Percentiles rank a stretch among this genome's conserved stretches.
Evolutionary conservation across 2,329 filamentous ascomycete genomes (phyloP).

Genomic region (Epichloe bromicola): DNA sequence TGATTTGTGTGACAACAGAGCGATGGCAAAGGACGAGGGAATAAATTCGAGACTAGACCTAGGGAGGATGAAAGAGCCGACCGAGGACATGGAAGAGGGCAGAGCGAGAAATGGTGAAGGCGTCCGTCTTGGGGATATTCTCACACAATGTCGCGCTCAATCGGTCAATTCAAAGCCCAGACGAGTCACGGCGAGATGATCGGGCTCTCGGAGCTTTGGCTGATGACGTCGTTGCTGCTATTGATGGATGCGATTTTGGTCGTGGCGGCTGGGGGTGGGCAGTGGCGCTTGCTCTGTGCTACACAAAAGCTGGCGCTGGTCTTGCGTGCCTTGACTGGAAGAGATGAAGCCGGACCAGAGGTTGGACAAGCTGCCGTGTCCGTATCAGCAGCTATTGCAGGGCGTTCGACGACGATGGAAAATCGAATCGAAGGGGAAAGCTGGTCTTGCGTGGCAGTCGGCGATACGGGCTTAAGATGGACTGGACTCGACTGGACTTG

Average conservation of each 20-base stretch:
- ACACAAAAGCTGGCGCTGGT: background rate
- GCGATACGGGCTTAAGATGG: slow-evolving; percentile 8
- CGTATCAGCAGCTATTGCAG: slow-evolving; percentile 3
- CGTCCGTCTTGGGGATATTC: slow-evolving; percentile 35
- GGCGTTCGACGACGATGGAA: background rate
- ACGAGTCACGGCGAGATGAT: background rate
- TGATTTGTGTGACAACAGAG: background rate
- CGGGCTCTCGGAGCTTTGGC: background rate
- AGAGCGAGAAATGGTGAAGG: slow-evolving; percentile 30
- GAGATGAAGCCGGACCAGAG: slow-evolving; percentile 8
- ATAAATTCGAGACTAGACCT: slow-evolving; percentile 16
- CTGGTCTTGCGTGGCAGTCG: slow-evolving; percentile 7
- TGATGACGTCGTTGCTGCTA: slow-evolving; percentile 3
- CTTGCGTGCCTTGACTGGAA: background rate
- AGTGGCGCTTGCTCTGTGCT: slow-evolving; percentile 1
- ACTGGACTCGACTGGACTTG: slow-evolving; percentile 3
- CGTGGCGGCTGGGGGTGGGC: background rate
- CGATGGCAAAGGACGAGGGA: background rate
- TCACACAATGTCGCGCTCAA: slow-evolving; percentile 15
- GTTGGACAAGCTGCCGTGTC: slow-evolving; percentile 7
- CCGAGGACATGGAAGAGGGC: slow-evolving; percentile 37
- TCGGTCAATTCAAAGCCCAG: slow-evolving; percentile 3
- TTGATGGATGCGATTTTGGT: background rate
- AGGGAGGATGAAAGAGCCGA: slow-evolving; percentile 40
- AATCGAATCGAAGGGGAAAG: background rate